phyloP scores from a whole-genome alignment of 2,329 filamentous ascomycete species.

The Curvularia verruculosa region DNA sequence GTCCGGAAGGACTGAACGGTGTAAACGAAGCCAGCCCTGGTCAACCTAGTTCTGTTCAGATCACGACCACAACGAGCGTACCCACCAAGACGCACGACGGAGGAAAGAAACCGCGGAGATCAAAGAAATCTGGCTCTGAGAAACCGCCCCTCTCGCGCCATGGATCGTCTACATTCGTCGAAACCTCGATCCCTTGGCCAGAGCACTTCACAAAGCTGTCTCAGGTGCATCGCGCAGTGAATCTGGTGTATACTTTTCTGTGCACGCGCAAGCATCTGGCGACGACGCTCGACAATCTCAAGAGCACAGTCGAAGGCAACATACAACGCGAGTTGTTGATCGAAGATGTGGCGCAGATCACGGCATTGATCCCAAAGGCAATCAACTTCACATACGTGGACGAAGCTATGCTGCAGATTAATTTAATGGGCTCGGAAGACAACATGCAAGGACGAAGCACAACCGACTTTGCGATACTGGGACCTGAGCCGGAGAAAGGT shows the following conservation, averaged over 20 bases:
- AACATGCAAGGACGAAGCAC: slow-evolving; percentile 65
- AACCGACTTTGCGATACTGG: slow-evolving; percentile 51
- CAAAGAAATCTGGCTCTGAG: slow-evolving; percentile 45
- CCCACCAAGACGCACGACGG: slow-evolving; percentile 65
- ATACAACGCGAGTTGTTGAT: slow-evolving; percentile 72
- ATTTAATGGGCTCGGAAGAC: slow-evolving; percentile 73
- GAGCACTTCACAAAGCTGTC: slow-evolving; percentile 73
- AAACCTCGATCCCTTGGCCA: slow-evolving; percentile 71
- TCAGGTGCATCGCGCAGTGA: slow-evolving; percentile 81
- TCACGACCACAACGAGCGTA: slow-evolving; percentile 52
- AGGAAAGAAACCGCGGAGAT: slow-evolving; percentile 58
- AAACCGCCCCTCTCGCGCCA: slow-evolving; percentile 51
- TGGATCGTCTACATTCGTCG: slow-evolving; percentile 58
- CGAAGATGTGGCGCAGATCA: slow-evolving; percentile 83
- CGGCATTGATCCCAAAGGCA: slow-evolving; percentile 74
- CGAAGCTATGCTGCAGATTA: slow-evolving; percentile 79
- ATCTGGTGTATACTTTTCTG: slow-evolving; percentile 93
- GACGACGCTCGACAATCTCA: slow-evolving; percentile 90
- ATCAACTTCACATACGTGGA: slow-evolving; percentile 88
- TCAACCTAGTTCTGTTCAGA: not conserved
- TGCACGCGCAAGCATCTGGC: slow-evolving; percentile 89
- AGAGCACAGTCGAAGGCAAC: slow-evolving; percentile 81
- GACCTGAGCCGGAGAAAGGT: slow-evolving; percentile 47
- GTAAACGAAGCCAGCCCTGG: not conserved
- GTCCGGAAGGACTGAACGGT: slow-evolving; percentile 9